phyloP scores from a whole-genome alignment of 23 red algal species.

The Pyropia yezoensis region DNA sequence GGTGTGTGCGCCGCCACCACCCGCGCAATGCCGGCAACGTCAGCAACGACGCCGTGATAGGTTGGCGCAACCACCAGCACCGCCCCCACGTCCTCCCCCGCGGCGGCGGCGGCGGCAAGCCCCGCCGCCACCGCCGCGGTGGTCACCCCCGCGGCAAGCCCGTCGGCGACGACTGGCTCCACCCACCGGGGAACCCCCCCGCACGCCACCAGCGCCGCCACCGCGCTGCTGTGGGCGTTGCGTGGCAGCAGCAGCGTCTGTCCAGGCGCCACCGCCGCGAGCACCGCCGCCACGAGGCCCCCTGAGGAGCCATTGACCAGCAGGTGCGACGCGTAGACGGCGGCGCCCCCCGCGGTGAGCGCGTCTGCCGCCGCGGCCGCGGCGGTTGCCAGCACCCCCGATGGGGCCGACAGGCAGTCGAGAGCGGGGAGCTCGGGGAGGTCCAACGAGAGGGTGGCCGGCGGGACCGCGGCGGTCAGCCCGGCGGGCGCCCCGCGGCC shows the following conservation, averaged over 20 bases:
- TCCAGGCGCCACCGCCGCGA: slow-evolving; percentile 37
- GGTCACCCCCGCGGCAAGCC: slow-evolving; percentile 29
- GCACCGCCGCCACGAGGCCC: slow-evolving; percentile 69
- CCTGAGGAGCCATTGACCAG: slow-evolving; percentile 86
- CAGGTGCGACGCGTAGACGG: slow-evolving; percentile 46
- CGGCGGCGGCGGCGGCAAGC: slow-evolving; percentile 8
- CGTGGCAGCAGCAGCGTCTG: slow-evolving; percentile 59
- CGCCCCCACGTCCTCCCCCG: slow-evolving; percentile 39
- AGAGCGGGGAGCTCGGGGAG: slow-evolving; percentile 85
- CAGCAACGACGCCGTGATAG: slow-evolving; percentile 71
- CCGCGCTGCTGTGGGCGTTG: slow-evolving; percentile 73
- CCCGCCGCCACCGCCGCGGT: slow-evolving; percentile 10
- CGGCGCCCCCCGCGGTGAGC: slow-evolving; percentile 23
- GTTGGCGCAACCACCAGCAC: slow-evolving; percentile 83
- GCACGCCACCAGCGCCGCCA: slow-evolving; percentile 66
- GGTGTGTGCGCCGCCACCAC: slow-evolving; percentile 11
- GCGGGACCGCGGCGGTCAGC: not conserved
- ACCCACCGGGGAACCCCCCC: slow-evolving; percentile 71
- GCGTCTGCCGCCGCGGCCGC: slow-evolving; percentile 51
- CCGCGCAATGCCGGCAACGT: slow-evolving; percentile 44
- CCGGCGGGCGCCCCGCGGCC: slow-evolving; percentile 4
- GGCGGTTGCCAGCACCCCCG: slow-evolving; percentile 58
- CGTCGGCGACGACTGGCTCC: slow-evolving; percentile 43
- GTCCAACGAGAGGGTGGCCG: slow-evolving; percentile 30
- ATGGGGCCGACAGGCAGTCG: slow-evolving; percentile 60